Base-by-base conservation (phyloP, 139 green algal genomes). In the Ettlia oleoabundans region DNA sequence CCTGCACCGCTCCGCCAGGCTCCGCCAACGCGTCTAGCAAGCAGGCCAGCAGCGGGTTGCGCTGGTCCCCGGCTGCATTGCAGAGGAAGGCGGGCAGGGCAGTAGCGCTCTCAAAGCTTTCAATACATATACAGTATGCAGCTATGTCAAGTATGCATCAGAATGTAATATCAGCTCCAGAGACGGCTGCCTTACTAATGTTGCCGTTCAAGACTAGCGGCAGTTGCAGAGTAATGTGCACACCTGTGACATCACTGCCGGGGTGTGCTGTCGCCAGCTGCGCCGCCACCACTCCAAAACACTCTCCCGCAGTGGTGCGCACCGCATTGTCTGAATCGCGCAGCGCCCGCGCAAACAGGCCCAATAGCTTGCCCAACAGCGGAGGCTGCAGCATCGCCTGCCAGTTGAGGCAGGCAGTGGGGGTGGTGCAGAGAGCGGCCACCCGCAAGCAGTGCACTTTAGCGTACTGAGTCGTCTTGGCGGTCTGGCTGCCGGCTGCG, bases 351-450 rank as follows among this genome's bases (percentile, higher is more conserved):
- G 3, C 26, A 33, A 80, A 53, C 73, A 80, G 73, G 51, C 35
- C 35, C 73, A 80, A 35, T 52, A 80, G 73, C 73, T 80, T 80
- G 73, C 33, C 51, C 53, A 80, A 53, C 53, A 80, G 73, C 24
- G 73, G 73, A 3, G 53, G 53, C 24, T 40, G 42, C 73, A 80
- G 73, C 73, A 80, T 69, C 35, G 52, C 52, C 8, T 37, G 73
- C 73, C 73, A 80, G 8, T 67, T 7, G 19, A 41, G 35, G 73
- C 73, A 80, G 24, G 32, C 51, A 19, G 40, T 22, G 6, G 37
- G 52, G 30, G 62, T 64, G 53, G 32, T 52, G 26, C 53, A 67
- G 24, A 53, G 24, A 9, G 73, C 73, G 1, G 73, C 73, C 53
- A 80, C 35, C 9, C 35, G 53, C 73, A 80, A 26, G 37, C 33